A percentile compares a stretch with the other conserved stretches of the same genome.
Evolutionary conservation across 768 basidiomycete species (phyloP).

Genomic region (Imleria badia): DNA sequence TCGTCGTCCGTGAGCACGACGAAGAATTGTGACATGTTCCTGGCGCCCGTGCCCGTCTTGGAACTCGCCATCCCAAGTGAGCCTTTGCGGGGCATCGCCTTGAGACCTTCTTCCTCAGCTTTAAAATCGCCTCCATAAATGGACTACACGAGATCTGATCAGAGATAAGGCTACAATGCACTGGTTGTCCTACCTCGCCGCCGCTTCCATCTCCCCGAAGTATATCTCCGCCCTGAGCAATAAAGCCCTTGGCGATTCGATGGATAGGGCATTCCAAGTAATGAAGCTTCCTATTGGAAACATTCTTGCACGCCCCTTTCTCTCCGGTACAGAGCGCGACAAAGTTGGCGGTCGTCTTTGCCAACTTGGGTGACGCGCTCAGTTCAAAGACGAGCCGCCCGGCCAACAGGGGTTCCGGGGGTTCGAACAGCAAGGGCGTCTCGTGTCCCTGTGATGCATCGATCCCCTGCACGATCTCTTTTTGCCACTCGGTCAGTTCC

Average conservation of each 20-base stretch:
- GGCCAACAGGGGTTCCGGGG: slow-evolving; percentile 38
- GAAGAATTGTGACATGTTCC: slow-evolving; percentile 51
- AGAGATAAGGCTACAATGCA: not conserved
- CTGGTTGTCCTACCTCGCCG: slow-evolving; percentile 44
- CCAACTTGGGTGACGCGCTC: slow-evolving; percentile 37
- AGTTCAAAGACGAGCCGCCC: slow-evolving; percentile 45
- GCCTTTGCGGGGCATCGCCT: slow-evolving; percentile 39
- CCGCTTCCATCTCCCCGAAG: slow-evolving; percentile 53
- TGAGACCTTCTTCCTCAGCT: slow-evolving; percentile 52
- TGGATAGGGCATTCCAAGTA: slow-evolving; percentile 47
- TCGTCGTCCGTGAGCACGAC: slow-evolving; percentile 45
- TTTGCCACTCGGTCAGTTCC: slow-evolving; percentile 43
- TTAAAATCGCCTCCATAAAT: slow-evolving; percentile 50
- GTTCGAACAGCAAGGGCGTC: slow-evolving; percentile 32
- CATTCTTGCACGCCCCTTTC: slow-evolving; percentile 45
- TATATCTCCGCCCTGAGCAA: slow-evolving; percentile 55
- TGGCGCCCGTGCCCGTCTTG: slow-evolving; percentile 41
- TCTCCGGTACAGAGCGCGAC: slow-evolving; percentile 46
- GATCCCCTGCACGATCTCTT: slow-evolving; percentile 45
- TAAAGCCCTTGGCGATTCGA: slow-evolving; percentile 46
- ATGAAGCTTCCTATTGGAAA: slow-evolving; percentile 44
- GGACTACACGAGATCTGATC: slow-evolving; percentile 31
- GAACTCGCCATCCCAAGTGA: slow-evolving; percentile 55
- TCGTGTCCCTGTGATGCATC: slow-evolving; percentile 34
- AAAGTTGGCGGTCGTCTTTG: slow-evolving; percentile 51